phyloP scores from a whole-genome alignment of 1,284 basidiomycete genomes.

The Malassezia dermatis region DNA sequence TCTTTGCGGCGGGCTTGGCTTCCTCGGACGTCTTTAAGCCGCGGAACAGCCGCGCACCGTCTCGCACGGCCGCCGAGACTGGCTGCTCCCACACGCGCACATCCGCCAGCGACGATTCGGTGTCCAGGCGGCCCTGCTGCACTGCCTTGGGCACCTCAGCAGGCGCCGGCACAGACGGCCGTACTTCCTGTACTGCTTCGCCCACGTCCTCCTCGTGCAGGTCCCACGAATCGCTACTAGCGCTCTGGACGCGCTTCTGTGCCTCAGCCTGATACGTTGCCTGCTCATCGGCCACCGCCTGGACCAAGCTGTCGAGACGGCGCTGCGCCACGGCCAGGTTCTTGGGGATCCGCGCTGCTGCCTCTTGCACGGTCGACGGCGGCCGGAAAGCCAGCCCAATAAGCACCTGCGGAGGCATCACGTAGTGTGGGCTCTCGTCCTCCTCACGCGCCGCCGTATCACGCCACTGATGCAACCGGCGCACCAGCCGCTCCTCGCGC shows the following conservation, averaged over 20 bases:
- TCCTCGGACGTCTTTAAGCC: not conserved
- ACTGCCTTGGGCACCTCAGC: not conserved
- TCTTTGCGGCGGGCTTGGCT: not conserved
- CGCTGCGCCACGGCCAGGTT: slow-evolving; percentile 23
- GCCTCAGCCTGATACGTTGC: slow-evolving; percentile 17
- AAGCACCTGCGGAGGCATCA: slow-evolving; percentile 25
- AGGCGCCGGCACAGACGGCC: not conserved
- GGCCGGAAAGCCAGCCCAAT: slow-evolving; percentile 34
- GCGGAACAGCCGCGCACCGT: slow-evolving; percentile 1
- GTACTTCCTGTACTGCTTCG: slow-evolving; percentile 9
- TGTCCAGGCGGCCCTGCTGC: not conserved
- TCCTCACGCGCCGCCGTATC: slow-evolving; percentile 68
- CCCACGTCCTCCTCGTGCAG: slow-evolving; percentile 10
- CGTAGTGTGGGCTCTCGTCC: slow-evolving; percentile 66
- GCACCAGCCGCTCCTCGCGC: slow-evolving; percentile 56
- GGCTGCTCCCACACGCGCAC: slow-evolving; percentile 6
- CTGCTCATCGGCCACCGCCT: slow-evolving; percentile 23
- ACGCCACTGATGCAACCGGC: slow-evolving; percentile 70
- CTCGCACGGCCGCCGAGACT: not conserved
- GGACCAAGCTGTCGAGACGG: slow-evolving; percentile 26
- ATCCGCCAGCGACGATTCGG: not conserved
- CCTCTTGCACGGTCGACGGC: slow-evolving; percentile 23
- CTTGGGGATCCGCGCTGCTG: slow-evolving; percentile 23
- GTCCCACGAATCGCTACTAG: not conserved
- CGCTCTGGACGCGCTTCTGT: not conserved